A percentile compares a stretch with the other conserved stretches of the same genome.
phyloP scores from a whole-genome alignment of 2,329 filamentous ascomycete genomes.

The Pseudogymnoascus sp. region DNA sequence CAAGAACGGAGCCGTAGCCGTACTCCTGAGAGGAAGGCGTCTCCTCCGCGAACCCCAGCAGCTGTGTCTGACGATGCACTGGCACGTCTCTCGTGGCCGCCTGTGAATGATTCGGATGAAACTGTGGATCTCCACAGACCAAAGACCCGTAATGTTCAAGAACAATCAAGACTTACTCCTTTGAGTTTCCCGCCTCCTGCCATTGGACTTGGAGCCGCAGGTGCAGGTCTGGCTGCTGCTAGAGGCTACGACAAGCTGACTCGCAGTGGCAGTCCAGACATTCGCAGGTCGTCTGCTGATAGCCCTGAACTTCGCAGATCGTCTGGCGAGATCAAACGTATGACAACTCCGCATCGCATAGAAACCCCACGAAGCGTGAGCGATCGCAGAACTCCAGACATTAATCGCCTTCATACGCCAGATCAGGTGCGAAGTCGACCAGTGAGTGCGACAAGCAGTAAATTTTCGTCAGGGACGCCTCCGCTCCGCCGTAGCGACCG shows the following conservation, averaged over 20 bases:
- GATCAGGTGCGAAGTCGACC: slow-evolving; percentile 16
- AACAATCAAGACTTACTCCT: slow-evolving; percentile 14
- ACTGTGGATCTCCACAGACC: slow-evolving; percentile 35
- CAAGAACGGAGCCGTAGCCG: slow-evolving; percentile 38
- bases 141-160: slow-evolving; percentile 8
- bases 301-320: slow-evolving; percentile 1
- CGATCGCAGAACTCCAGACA: slow-evolving; percentile 23
- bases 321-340: slow-evolving; percentile 3
- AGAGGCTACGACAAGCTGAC: neutral
- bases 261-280: neutral
- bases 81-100: slow-evolving; percentile 32
- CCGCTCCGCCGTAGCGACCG: slow-evolving; percentile 63
- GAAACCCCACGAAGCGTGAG: slow-evolving; percentile 11
- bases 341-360: neutral
- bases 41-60: slow-evolving; percentile 19
- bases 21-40: slow-evolving; percentile 19
- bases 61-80: slow-evolving; percentile 30
- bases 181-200: slow-evolving; percentile 17
- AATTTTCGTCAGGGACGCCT: slow-evolving; percentile 46
- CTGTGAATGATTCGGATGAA: slow-evolving; percentile 40
- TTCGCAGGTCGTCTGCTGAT: neutral
- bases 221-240: slow-evolving; percentile 22
- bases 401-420: slow-evolving; percentile 28
- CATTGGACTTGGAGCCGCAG: slow-evolving; percentile 21
- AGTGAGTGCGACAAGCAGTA: slow-evolving; percentile 1